phyloP scores from a whole-genome alignment of 2,329 filamentous ascomycete species.

The Catunica adiposa region DNA sequence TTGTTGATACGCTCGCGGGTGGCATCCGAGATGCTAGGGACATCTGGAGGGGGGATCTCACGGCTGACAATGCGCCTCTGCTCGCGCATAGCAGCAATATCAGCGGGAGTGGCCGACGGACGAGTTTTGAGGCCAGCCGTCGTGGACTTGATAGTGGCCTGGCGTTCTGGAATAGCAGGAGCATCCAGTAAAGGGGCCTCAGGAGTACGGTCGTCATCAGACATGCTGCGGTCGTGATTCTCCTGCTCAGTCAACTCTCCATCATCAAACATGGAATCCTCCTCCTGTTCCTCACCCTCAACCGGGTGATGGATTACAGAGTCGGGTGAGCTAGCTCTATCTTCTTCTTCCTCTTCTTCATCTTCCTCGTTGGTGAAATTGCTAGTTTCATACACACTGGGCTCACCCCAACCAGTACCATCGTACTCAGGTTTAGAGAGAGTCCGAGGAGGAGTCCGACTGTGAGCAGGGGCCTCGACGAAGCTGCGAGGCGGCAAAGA shows the following conservation, averaged over 20 bases:
- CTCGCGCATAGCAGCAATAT: slow-evolving; percentile 71
- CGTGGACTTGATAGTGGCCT: slow-evolving; percentile 78
- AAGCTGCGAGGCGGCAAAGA: neutral
- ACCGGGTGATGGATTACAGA: slow-evolving; percentile 76
- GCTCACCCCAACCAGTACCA: slow-evolving; percentile 43
- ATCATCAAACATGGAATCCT: slow-evolving; percentile 17
- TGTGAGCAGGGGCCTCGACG: slow-evolving; percentile 17
- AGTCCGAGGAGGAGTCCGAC: slow-evolving; percentile 28
- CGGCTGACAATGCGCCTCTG: slow-evolving; percentile 71
- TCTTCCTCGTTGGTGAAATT: slow-evolving; percentile 23
- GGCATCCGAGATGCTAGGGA: slow-evolving; percentile 25
- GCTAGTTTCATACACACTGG: slow-evolving; percentile 23
- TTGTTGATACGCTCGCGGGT: slow-evolving; percentile 41
- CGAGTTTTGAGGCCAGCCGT: slow-evolving; percentile 79
- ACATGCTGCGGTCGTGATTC: slow-evolving; percentile 17
- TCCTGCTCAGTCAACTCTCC: slow-evolving; percentile 22
- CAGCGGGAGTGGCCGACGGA: slow-evolving; percentile 71
- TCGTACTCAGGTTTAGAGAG: slow-evolving; percentile 47
- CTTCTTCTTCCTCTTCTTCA: slow-evolving; percentile 32
- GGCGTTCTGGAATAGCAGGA: slow-evolving; percentile 57
- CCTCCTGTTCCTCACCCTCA: slow-evolving; percentile 26
- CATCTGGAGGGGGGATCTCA: slow-evolving; percentile 47
- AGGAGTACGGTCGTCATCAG: slow-evolving; percentile 14
- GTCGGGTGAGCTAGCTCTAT: slow-evolving; percentile 60
- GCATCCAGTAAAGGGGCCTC: slow-evolving; percentile 34